Conservation (phyloP, 352 stramenopile species). For the Phytophthora pini region DNA sequence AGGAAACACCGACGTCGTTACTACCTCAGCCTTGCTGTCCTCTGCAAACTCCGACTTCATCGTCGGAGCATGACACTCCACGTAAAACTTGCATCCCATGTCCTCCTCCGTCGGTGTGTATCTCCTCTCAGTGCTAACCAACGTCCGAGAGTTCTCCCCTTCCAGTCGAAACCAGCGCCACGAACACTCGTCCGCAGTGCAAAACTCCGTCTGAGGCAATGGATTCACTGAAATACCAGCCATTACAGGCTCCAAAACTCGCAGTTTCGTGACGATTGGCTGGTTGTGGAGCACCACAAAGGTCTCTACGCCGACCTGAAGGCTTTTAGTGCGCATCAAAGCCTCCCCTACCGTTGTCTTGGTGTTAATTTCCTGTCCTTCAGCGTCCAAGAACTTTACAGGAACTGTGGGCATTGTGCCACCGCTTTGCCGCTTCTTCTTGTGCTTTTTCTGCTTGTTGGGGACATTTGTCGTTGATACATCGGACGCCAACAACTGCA, state of each 20-base stretch:
- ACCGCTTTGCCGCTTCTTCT: slow-evolving; percentile 29
- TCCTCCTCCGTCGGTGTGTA: slow-evolving; percentile 55
- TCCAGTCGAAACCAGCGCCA: slow-evolving; percentile 69
- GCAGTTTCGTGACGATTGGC: slow-evolving; percentile 57
- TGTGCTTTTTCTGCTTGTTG: slow-evolving; percentile 33
- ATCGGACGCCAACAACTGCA: slow-evolving; percentile 57
- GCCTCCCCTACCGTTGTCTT: slow-evolving; percentile 54
- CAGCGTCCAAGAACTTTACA: slow-evolving; percentile 54
- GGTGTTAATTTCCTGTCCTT: slow-evolving; percentile 40
- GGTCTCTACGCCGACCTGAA: slow-evolving; percentile 49
- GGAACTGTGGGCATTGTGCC: slow-evolving; percentile 23
- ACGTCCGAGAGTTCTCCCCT: slow-evolving; percentile 6
- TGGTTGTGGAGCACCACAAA: slow-evolving; percentile 72
- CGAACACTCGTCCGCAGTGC: slow-evolving; percentile 55
- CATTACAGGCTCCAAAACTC: slow-evolving; percentile 55
- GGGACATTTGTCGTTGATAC: background rate
- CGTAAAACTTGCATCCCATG: slow-evolving; percentile 51
- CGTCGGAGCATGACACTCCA: slow-evolving; percentile 60
- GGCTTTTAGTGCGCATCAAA: slow-evolving; percentile 45
- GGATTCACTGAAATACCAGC: slow-evolving; percentile 55
- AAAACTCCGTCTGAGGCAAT: slow-evolving; percentile 68
- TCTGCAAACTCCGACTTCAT: slow-evolving; percentile 39
- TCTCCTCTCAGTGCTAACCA: slow-evolving; percentile 31
- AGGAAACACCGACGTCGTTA: slow-evolving; percentile 45
- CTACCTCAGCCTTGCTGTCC: slow-evolving; percentile 38